Evolutionary conservation across 306 rosid species (phyloP).

Genomic region (Erythrophleum fordii): DNA sequence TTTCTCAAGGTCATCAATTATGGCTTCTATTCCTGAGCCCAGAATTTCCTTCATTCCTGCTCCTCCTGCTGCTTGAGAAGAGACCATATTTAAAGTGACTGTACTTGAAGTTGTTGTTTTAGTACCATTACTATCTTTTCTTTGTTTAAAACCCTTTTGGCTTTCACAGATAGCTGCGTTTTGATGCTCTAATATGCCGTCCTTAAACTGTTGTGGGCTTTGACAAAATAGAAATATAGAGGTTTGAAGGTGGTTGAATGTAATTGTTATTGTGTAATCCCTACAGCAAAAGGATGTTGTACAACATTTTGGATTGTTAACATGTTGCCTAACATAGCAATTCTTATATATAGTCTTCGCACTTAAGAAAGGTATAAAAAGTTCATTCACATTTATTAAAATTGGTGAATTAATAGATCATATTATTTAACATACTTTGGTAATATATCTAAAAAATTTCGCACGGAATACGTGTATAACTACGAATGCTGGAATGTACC

Average conservation of each 20-base stretch:
- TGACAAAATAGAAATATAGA: background rate
- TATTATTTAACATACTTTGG: too few species aligned
- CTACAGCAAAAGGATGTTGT: background rate
- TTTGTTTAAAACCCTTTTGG: background rate
- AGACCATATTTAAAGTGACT: background rate
- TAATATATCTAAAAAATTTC: too few species aligned
- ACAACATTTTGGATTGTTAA: background rate
- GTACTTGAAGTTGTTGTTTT: background rate
- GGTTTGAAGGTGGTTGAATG: background rate
- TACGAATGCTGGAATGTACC: too few species aligned
- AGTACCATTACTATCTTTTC: background rate
- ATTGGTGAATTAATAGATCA: too few species aligned
- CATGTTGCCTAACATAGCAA: background rate
- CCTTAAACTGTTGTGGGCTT: background rate
- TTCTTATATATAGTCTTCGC: background rate
- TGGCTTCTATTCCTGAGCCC: conserved; percentile 61
- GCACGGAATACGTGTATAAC: too few species aligned
- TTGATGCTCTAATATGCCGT: background rate
- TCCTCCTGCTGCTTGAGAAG: conserved; percentile 65
- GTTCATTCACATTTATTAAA: too few species aligned
- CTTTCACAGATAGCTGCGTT: background rate
- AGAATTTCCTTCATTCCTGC: conserved; percentile 51
- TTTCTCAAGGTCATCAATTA: conserved; percentile 46
- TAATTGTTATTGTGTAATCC: background rate
- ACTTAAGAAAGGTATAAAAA: too few species aligned